Evolutionary conservation across 352 stramenopile genomes (phyloP).

Genomic region (Globisporangium cylindrosporum): DNA sequence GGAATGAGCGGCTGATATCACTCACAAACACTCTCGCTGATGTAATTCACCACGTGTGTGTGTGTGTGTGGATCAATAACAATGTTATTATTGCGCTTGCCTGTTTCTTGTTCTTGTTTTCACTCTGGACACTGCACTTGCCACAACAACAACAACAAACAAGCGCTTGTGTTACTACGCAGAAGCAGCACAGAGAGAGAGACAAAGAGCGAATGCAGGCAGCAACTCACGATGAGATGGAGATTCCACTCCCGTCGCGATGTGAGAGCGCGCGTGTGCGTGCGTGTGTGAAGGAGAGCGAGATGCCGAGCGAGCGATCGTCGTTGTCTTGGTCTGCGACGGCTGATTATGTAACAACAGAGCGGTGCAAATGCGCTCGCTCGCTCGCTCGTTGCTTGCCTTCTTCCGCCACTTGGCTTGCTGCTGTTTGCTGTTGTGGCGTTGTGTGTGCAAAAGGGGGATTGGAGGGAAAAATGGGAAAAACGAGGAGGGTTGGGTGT

Average conservation of each 20-base stretch:
- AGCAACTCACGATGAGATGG: not conserved
- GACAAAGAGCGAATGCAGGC: not conserved
- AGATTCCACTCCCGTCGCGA: not conserved
- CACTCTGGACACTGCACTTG: constrained; percentile 5
- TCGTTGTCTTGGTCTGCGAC: not conserved
- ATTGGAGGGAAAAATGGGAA: not conserved
- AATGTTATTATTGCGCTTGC: not conserved
- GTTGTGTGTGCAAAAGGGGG: not conserved
- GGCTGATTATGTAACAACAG: not conserved
- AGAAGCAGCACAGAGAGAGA: not conserved
- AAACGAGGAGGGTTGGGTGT: not conserved
- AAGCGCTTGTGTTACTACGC: constrained; percentile 9
- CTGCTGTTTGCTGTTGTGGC: not conserved
- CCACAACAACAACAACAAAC: constrained; percentile 1
- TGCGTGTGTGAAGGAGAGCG: not conserved
- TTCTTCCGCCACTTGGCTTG: not conserved
- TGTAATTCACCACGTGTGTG: not conserved
- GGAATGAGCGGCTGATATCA: not conserved
- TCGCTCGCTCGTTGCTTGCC: not conserved
- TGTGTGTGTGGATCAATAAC: not conserved
- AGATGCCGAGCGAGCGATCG: not conserved
- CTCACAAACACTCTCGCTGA: not conserved
- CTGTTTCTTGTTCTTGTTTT: not conserved
- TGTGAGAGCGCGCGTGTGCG: not conserved
- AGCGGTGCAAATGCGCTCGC: not conserved